phyloP scores from a whole-genome alignment of 345 rosid genomes.

The Streptanthus diversifolius region DNA sequence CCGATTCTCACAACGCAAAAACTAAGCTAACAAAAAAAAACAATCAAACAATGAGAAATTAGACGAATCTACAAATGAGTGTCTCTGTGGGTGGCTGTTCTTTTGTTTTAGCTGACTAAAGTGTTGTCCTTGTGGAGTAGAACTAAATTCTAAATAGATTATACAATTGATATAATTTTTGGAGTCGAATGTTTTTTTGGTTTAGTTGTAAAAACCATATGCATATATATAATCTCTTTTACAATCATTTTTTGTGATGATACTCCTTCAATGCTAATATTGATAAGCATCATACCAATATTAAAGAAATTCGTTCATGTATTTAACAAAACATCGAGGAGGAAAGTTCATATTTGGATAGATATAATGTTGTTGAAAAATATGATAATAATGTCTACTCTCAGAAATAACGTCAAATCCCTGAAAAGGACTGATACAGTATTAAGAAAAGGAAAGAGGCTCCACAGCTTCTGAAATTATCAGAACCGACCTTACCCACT shows the following conservation, averaged over 20 bases:
- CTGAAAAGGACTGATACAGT: not conserved
- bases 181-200: too few relatives aligned
- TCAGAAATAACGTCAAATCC: conserved; percentile 1
- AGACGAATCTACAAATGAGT: not conserved
- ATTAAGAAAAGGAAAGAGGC: not conserved
- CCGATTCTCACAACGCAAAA: not conserved
- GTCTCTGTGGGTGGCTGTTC: not conserved
- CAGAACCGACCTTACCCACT: conserved; percentile 43
- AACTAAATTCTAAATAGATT: not conserved
- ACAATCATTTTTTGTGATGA: not conserved
- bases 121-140: not conserved
- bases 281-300: not conserved
- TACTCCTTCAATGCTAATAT: not conserved
- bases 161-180: not conserved
- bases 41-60: not conserved
- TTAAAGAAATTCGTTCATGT: not conserved
- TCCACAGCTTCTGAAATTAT: conserved; percentile 26
- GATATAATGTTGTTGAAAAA: not conserved
- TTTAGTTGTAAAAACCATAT: not conserved
- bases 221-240: not conserved
- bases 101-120: not conserved
- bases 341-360: not conserved
- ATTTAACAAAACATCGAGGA: not conserved
- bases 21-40: not conserved
- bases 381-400: not conserved